phyloP scores from a whole-genome alignment of 108 stramenopile genomes.

The Schizochytrium sp. region DNA sequence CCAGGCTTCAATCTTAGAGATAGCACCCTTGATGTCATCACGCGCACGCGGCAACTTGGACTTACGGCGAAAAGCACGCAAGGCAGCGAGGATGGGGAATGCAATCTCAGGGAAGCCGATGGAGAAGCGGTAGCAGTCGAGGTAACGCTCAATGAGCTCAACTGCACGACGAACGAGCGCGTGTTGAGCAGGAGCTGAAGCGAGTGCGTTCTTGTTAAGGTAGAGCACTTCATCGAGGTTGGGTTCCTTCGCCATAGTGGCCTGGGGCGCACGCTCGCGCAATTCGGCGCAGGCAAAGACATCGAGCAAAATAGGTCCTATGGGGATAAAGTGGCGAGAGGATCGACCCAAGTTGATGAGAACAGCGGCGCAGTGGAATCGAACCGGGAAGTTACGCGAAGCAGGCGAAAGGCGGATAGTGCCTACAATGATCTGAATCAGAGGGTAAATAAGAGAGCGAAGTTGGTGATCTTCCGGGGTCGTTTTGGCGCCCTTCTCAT shows the following conservation, averaged over 20 bases:
- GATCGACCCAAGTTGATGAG: constrained; percentile 91
- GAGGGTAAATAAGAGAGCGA: constrained; percentile 85
- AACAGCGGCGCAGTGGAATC: constrained; percentile 89
- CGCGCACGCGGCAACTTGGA: not conserved
- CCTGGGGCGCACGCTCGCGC: constrained; percentile 68
- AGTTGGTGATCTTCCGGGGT: constrained; percentile 78
- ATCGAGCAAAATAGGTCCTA: constrained; percentile 84
- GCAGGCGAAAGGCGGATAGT: constrained; percentile 82
- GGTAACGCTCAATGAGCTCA: constrained; percentile 11
- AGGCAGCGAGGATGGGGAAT: not conserved
- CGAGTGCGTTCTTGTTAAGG: constrained; percentile 63
- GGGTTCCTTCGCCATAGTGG: constrained; percentile 33
- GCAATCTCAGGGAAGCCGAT: constrained; percentile 62
- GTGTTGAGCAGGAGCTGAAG: not conserved
- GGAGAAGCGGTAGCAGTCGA: constrained; percentile 1
- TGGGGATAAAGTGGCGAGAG: constrained; percentile 88
- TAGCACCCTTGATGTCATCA: not conserved
- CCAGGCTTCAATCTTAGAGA: not conserved
- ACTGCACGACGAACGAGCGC: not conserved
- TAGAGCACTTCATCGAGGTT: not conserved
- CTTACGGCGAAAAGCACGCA: constrained; percentile 10
- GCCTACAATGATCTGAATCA: constrained; percentile 89
- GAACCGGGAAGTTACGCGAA: constrained; percentile 84
- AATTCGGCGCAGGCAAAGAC: constrained; percentile 87
- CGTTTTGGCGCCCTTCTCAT: constrained; percentile 72